Evolutionary conservation across 2,329 filamentous ascomycete species (phyloP).

Genomic region (Sordariomycetes sp.): DNA sequence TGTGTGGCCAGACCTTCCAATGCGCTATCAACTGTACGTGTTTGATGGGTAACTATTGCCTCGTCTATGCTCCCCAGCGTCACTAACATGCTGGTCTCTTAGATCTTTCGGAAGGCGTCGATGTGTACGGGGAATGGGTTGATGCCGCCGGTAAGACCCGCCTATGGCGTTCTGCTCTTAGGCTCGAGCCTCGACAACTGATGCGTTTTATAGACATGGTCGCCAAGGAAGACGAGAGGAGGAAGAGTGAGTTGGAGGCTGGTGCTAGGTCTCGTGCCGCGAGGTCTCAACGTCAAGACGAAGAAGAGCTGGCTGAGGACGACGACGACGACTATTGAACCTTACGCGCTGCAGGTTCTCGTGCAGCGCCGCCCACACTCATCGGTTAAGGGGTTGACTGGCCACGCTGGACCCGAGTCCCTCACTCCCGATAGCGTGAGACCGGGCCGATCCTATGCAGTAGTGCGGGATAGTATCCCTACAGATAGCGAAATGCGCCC

Average conservation of each 20-base stretch:
- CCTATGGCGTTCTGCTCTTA: background rate
- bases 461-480: background rate
- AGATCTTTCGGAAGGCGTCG: constrained; percentile 84
- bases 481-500: background rate
- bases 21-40: constrained; percentile 78
- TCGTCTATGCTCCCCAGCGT: constrained; percentile 1
- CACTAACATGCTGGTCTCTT: constrained; percentile 6
- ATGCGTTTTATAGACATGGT: constrained; percentile 28
- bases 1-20: constrained; percentile 89
- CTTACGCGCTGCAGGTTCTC: background rate
- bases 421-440: background rate
- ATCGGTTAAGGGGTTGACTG: background rate
- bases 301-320: background rate
- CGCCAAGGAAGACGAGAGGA: constrained; percentile 26
- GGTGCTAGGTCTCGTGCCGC: background rate
- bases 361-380: background rate
- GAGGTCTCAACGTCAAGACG: background rate
- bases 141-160: constrained; percentile 55
- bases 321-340: background rate
- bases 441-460: background rate
- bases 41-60: background rate
- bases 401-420: too few relatives aligned
- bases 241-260: background rate
- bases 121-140: constrained; percentile 97
- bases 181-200: background rate